Percentiles rank a stretch among this genome's conserved stretches.
phyloP scores from a whole-genome alignment of 2,329 filamentous ascomycete genomes.

The Sporothrix globosa region DNA sequence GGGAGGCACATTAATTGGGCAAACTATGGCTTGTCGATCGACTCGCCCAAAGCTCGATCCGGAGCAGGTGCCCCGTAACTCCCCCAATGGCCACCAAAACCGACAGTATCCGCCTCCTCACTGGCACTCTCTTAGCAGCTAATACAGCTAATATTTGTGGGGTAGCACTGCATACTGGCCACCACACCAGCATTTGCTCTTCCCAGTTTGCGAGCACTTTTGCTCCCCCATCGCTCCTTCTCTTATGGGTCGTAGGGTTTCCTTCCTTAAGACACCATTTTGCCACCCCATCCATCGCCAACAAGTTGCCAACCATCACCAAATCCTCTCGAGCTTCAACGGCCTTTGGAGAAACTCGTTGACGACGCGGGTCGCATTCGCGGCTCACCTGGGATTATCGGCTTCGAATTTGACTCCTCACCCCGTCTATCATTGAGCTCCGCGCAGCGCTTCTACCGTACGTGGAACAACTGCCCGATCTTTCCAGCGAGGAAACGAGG shows the following conservation, averaged over 20 bases:
- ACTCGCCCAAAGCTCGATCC: conserved; percentile 29
- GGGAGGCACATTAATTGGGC: not conserved
- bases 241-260: not conserved
- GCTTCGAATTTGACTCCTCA: not conserved
- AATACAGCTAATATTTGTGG: conserved; percentile 21
- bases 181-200: not conserved
- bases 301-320: not conserved
- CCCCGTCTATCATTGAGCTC: not conserved
- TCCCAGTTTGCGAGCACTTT: conserved; percentile 21
- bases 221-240: conserved; percentile 12
- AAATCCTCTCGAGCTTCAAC: not conserved
- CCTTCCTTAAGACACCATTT: not conserved
- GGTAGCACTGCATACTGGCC: conserved; percentile 22
- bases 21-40: conserved; percentile 18
- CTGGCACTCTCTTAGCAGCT: not conserved
- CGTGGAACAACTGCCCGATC: not conserved
- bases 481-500: conserved; percentile 3
- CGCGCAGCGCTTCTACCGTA: too few species aligned
- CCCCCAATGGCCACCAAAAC: not conserved
- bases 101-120: not conserved
- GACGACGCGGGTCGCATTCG: not conserved
- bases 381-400: not conserved
- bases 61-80: not conserved
- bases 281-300: conserved; percentile 7
- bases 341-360: not conserved